Evolutionary conservation across 495 filamentous ascomycete species (phyloP).

Genomic region (Oleoguttula mirabilis): DNA sequence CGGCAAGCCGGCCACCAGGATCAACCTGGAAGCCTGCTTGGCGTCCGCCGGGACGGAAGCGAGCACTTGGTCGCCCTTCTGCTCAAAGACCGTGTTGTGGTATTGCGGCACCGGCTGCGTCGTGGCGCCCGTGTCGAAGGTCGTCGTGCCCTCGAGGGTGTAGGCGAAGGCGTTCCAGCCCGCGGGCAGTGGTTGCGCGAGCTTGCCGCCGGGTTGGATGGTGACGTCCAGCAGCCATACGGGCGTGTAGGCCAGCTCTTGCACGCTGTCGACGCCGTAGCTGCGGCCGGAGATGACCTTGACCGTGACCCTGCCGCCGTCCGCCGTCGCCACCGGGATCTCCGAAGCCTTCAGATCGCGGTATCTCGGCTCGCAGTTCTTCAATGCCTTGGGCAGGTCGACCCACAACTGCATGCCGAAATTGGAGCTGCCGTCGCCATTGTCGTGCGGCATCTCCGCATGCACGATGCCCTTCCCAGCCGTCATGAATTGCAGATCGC

Average conservation of each 20-base stretch:
- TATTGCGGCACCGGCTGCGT: constrained; percentile 52
- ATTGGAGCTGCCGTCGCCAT: constrained; percentile 61
- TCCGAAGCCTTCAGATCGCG: constrained; percentile 67
- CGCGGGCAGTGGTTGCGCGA: constrained; percentile 60
- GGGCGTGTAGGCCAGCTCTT: constrained; percentile 87
- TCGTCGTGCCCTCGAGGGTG: constrained; percentile 54
- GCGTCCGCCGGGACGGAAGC: constrained; percentile 57
- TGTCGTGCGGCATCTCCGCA: constrained; percentile 87
- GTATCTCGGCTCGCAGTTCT: constrained; percentile 82
- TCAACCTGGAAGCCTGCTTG: constrained; percentile 52
- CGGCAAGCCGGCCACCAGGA: constrained; percentile 74
- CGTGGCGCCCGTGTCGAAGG: constrained; percentile 50
- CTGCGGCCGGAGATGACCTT: constrained; percentile 83
- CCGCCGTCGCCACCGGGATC: constrained; percentile 57
- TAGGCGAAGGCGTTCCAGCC: constrained; percentile 93
- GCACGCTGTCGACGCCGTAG: constrained; percentile 71
- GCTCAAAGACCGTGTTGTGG: constrained; percentile 85
- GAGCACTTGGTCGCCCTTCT: constrained; percentile 59
- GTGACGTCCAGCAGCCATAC: constrained; percentile 85
- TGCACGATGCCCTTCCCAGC: constrained; percentile 89
- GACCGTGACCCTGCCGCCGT: constrained; percentile 60
- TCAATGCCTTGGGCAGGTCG: constrained; percentile 69
- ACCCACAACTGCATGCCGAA: constrained; percentile 94
- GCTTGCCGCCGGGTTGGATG: constrained; percentile 63
- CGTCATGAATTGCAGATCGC: constrained; percentile 96